Base-by-base conservation (phyloP, 345 rosid genomes). In the Camelina laxa region DNA sequence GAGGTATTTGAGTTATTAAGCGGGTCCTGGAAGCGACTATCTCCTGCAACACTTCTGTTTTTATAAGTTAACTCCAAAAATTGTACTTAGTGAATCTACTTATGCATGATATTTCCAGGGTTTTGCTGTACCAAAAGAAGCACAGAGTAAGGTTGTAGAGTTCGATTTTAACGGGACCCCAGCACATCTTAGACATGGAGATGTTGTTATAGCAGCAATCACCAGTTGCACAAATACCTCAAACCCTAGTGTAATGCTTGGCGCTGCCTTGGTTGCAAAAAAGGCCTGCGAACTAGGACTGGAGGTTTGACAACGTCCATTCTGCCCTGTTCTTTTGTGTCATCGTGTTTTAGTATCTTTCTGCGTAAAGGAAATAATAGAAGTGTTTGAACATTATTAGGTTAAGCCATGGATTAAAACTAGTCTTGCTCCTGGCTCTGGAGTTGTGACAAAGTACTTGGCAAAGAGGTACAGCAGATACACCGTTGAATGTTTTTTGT, bases 231-330 rank as follows among this genome's bases (percentile, higher is more conserved):
- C 54, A 17, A 49, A 49, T 49, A 49, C 54, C 12, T 49, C 54
- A 17, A 49, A 49, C 54, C 54, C 54, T 49, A 49, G 54, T 49
- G 54, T 49, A 49, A 49, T 49, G 54, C 54, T 49, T 49, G 54
- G 54, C 1, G 54, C 54, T 49, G 54, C 54, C 54, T 49, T 49
- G 22, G 54, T 49, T 49, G 54, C 54, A 17, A 49, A 49, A 49
- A 49, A 49, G 54, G 54, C 54, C 22, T 49, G 54, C 22, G 54
- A 49, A 3, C 54, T 49, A 49, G 54, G 54, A 49, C 13, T 49
- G 54, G 54, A 49, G 54, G 54, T 49, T 48, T 49, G 22, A 17
- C 22, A n/a, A 17, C 22, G 20, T 45, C 50, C 19, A 15, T 45
- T 15, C 9, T 45, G 9, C 50, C 9, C 9, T 45, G 9, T 4